Evolutionary conservation across 495 filamentous ascomycete genomes (phyloP).

Genomic region (Emericellopsis terricola): DNA sequence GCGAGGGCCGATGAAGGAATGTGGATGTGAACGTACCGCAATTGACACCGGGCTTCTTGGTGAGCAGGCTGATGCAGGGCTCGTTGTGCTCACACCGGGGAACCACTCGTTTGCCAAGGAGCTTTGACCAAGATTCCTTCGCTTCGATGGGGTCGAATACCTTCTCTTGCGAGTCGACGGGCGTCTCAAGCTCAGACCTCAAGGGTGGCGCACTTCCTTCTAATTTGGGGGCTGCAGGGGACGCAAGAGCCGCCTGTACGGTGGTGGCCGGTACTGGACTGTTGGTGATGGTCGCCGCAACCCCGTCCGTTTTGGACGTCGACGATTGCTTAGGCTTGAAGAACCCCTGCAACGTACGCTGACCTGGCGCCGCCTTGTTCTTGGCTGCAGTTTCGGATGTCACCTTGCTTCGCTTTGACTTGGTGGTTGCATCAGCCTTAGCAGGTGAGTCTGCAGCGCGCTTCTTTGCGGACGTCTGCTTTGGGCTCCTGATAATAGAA

Average conservation of each 20-base stretch:
- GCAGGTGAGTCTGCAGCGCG: neutral
- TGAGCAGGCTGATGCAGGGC: conserved; percentile 60
- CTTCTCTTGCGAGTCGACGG: conserved; percentile 1
- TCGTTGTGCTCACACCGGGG: conserved; percentile 82
- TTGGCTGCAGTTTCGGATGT: neutral
- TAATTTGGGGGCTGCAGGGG: neutral
- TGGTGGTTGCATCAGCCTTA: neutral
- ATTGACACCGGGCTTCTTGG: conserved; percentile 78
- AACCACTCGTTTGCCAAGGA: conserved; percentile 56
- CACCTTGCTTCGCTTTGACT: neutral
- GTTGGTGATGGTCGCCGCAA: neutral
- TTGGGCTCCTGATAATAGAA: neutral
- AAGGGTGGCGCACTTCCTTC: neutral
- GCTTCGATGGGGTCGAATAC: conserved; percentile 51
- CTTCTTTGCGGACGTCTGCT: neutral
- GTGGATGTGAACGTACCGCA: conserved; percentile 22
- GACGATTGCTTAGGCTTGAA: conserved; percentile 42
- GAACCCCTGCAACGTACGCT: conserved; percentile 69
- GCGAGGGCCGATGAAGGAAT: neutral
- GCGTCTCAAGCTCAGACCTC: neutral
- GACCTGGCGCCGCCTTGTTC: conserved; percentile 9
- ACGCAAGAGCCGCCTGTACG: neutral
- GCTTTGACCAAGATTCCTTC: conserved; percentile 72
- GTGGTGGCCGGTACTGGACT: neutral
- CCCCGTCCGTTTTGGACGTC: conserved; percentile 3